A percentile compares a stretch with the other conserved stretches of the same genome.
Conservation (phyloP, 2,329 filamentous ascomycete genomes). For the Zarea fungicola region DNA sequence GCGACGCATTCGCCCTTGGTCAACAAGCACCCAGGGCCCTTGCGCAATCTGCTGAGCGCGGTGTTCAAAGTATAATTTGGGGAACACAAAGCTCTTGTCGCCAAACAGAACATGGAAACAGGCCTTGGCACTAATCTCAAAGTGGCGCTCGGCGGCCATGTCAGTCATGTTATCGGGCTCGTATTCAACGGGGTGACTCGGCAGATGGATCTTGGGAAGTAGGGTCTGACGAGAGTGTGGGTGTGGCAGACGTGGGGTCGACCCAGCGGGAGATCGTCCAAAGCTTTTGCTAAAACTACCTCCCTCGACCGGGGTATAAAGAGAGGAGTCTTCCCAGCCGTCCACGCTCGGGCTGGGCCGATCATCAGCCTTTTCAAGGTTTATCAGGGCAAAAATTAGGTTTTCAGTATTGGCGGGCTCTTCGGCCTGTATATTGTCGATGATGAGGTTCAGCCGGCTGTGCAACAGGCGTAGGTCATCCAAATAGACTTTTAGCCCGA, state of each 20-base stretch:
- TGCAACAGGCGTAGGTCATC: constrained; percentile 81
- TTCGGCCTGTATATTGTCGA: constrained; percentile 72
- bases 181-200: constrained; percentile 74
- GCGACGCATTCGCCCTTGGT: constrained; percentile 66
- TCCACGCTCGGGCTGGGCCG: constrained; percentile 67
- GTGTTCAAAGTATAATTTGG: constrained; percentile 80
- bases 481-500: constrained; percentile 89
- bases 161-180: constrained; percentile 76
- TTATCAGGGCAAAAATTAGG: constrained; percentile 66
- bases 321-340: constrained; percentile 82
- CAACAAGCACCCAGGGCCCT: constrained; percentile 72
- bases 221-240: constrained; percentile 31
- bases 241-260: constrained; percentile 31
- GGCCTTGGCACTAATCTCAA: constrained; percentile 87
- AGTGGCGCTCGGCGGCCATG: constrained; percentile 71
- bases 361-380: constrained; percentile 62
- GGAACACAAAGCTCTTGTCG: constrained; percentile 92
- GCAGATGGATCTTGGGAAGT: constrained; percentile 72
- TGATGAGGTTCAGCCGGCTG: constrained; percentile 75
- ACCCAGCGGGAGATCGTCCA: constrained; percentile 27
- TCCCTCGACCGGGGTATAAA: constrained; percentile 53
- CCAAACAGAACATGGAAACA: constrained; percentile 96
- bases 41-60: constrained; percentile 76
- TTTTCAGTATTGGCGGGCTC: constrained; percentile 64
- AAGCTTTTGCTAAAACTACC: constrained; percentile 40